These are phyloP conservation scores for Gossypium turneri DNA, from an alignment of 345 rosid species.

Conservation along the genomic window DNA sequence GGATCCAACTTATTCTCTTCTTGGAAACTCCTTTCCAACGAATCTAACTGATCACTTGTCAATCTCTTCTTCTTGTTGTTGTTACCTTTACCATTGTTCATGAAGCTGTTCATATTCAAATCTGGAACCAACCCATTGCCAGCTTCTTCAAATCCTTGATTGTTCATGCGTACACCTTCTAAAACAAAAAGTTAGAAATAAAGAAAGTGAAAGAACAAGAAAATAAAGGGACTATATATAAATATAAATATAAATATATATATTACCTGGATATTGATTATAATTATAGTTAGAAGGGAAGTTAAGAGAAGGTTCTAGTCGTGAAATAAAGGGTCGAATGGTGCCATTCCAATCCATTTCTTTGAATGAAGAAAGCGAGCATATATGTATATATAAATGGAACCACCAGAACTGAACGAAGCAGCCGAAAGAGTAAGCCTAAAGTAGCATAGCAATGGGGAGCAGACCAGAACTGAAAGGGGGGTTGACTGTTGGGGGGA, in stretches of 20 bases:
- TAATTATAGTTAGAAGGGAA: conserved; percentile 53
- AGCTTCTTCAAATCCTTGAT: conserved; percentile 33
- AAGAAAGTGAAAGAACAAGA: neutral
- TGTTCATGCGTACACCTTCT: conserved; percentile 27
- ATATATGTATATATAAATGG: neutral
- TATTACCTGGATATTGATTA: conserved; percentile 62
- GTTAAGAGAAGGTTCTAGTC: conserved; percentile 50
- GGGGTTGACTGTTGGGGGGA: no score
- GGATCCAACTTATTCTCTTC: conserved; percentile 89
- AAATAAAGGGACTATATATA: neutral
- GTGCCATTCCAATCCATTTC: conserved; percentile 59
- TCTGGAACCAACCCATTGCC: conserved; percentile 31
- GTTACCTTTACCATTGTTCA: conserved; percentile 34
- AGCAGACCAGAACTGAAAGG: neutral
- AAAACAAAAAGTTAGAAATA: neutral
- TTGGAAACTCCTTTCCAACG: conserved; percentile 75
- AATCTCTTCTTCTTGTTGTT: conserved; percentile 69
- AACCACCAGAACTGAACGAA: neutral
- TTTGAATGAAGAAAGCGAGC: neutral
- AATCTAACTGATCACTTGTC: conserved; percentile 60
- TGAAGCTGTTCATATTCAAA: neutral
- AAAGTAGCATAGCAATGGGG: conserved; percentile 27
- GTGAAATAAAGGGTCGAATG: conserved; percentile 30
- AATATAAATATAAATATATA: neutral
- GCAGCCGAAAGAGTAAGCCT: conserved; percentile 14